Evolutionary conservation across 2,329 filamentous ascomycete species (phyloP).

Genomic region (Fusarium tricinctum): DNA sequence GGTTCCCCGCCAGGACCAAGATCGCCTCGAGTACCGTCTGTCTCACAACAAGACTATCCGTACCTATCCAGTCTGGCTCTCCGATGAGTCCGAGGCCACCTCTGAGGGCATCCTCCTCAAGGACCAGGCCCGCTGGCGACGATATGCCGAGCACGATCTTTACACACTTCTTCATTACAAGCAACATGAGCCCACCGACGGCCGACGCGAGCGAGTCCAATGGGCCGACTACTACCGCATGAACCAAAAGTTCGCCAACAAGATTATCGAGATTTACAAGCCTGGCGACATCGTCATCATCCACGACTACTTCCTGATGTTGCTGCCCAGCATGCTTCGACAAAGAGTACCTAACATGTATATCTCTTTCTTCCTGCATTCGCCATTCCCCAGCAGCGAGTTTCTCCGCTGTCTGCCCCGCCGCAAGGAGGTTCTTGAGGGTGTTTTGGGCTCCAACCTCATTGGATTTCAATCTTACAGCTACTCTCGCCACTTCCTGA

Average conservation of each 20-base stretch:
- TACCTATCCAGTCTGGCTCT: conserved; percentile 90
- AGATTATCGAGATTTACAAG: conserved; percentile 89
- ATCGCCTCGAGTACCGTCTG: conserved; percentile 80
- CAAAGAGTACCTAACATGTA: conserved; percentile 90
- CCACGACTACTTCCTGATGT: conserved; percentile 93
- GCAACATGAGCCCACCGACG: conserved; percentile 90
- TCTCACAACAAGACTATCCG: conserved; percentile 79
- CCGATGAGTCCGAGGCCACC: conserved; percentile 77
- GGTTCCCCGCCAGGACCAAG: conserved; percentile 78
- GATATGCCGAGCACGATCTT: conserved; percentile 91
- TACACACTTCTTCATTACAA: conserved; percentile 98
- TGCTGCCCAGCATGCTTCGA: conserved; percentile 89
- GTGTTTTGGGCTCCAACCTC: conserved; percentile 90
- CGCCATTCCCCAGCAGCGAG: conserved; percentile 95
- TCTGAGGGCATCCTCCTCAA: conserved; percentile 80
- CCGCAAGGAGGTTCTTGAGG: conserved; percentile 90
- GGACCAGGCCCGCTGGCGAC: conserved; percentile 88
- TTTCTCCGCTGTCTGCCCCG: conserved; percentile 90
- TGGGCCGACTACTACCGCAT: conserved; percentile 95
- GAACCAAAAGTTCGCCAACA: conserved; percentile 92
- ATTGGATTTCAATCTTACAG: conserved; percentile 96
- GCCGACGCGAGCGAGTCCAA: conserved; percentile 81
- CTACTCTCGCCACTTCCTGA: conserved; percentile 94
- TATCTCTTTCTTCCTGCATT: conserved; percentile 94
- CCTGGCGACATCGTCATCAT: conserved; percentile 93